Percentiles rank a stretch among this genome's conserved stretches.
Evolutionary conservation across 345 rosid species (phyloP).

Genomic region (Hevea brasiliensis): DNA sequence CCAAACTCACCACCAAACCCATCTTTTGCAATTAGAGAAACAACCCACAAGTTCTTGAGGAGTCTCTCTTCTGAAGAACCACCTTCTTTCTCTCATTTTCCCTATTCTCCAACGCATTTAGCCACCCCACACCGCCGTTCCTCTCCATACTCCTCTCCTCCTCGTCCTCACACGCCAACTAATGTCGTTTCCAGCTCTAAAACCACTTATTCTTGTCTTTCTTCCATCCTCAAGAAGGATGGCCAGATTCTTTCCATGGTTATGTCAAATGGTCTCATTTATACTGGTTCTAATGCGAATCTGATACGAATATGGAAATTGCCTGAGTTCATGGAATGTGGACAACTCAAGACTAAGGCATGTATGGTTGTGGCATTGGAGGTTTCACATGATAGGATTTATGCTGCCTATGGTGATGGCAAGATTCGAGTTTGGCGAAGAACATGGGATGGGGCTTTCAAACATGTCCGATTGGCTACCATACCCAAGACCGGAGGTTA

Average conservation of each 20-base stretch:
- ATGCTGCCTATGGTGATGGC: slow-evolving; percentile 48
- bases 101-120: slow-evolving; percentile 30
- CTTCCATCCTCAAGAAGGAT: slow-evolving; percentile 47
- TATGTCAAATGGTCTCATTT: slow-evolving; percentile 31
- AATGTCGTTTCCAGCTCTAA: neutral
- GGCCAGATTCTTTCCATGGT: slow-evolving; percentile 53
- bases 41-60: slow-evolving; percentile 20
- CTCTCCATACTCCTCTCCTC: slow-evolving; percentile 31
- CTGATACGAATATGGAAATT: slow-evolving; percentile 48
- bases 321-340: slow-evolving; percentile 51
- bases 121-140: slow-evolving; percentile 31
- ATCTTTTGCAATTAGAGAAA: slow-evolving; percentile 41
- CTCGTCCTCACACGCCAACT: slow-evolving; percentile 14
- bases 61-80: slow-evolving; percentile 43
- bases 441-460: slow-evolving; percentile 42
- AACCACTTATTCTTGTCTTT: slow-evolving; percentile 29
- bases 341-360: slow-evolving; percentile 45
- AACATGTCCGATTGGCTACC: slow-evolving; percentile 44
- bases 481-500: slow-evolving; percentile 38
- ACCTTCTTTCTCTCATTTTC: slow-evolving; percentile 32
- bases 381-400: slow-evolving; percentile 41
- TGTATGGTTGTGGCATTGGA: slow-evolving; percentile 38
- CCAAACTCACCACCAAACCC: slow-evolving; percentile 42
- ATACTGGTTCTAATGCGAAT: slow-evolving; percentile 48
- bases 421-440: slow-evolving; percentile 54